Conservation (phyloP, 768 basidiomycete genomes). For the Lanmaoa pseudosensibilis region DNA sequence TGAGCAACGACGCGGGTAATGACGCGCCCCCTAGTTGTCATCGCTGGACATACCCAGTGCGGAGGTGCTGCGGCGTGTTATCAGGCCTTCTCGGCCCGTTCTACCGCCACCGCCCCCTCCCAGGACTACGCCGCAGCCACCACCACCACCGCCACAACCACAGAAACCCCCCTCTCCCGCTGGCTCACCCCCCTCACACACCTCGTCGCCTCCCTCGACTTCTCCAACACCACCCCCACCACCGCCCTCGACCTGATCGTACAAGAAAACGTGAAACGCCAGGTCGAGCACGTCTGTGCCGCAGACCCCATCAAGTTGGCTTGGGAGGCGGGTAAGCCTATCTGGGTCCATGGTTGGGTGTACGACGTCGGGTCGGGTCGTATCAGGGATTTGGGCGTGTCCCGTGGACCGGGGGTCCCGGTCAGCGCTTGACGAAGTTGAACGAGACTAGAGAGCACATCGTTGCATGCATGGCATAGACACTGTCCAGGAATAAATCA, state of each 20-base stretch:
- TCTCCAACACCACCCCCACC: slow-evolving; percentile 36
- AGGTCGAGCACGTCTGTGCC: slow-evolving; percentile 52
- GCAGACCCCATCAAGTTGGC: slow-evolving; percentile 46
- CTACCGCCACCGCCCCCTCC: no score
- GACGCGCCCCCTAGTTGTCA: no score
- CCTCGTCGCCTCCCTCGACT: slow-evolving; percentile 44
- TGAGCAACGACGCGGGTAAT: no score
- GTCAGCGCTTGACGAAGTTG: background rate
- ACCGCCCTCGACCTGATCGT: slow-evolving; percentile 50
- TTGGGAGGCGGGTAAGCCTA: slow-evolving; percentile 41
- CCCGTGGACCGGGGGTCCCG: slow-evolving; percentile 23
- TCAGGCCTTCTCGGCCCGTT: no score
- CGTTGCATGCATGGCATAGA: slow-evolving; percentile 9
- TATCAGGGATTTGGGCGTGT: slow-evolving; percentile 58
- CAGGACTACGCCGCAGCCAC: no score
- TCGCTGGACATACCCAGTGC: no score
- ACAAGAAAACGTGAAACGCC: slow-evolving; percentile 58
- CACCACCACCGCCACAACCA: no score
- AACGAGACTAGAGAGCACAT: no score
- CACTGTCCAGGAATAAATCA: slow-evolving; percentile 17
- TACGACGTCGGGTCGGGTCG: slow-evolving; percentile 62
- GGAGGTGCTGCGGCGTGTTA: no score
- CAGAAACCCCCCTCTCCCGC: slow-evolving; percentile 52
- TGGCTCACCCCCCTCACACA: slow-evolving; percentile 73
- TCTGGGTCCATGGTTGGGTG: slow-evolving; percentile 74